Percentiles rank a stretch among this genome's conserved stretches.
phyloP scores from a whole-genome alignment of 2,329 filamentous ascomycete genomes.

The Colletotrichum sp. region DNA sequence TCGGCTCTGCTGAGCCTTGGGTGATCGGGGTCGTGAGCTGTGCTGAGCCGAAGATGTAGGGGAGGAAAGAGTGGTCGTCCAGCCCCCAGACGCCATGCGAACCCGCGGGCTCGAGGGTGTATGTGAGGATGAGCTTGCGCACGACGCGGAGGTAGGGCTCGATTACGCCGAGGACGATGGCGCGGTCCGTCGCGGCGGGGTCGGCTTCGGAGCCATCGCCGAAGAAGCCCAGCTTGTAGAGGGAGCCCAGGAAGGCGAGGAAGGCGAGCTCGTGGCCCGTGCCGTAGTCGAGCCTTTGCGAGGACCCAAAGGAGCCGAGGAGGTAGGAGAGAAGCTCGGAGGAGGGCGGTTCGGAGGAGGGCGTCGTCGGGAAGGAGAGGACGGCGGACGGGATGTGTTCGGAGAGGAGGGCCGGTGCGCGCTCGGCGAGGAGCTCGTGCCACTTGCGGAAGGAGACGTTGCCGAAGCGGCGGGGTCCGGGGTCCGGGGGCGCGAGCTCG shows the following conservation, averaged over 20 bases:
- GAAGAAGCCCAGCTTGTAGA: conserved; percentile 92
- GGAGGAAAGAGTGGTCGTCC: conserved; percentile 94
- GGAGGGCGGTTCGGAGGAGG: conserved; percentile 26
- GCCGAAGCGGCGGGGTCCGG: conserved; percentile 87
- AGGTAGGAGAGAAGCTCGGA: conserved; percentile 64
- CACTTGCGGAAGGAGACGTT: conserved; percentile 91
- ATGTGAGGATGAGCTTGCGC: conserved; percentile 83
- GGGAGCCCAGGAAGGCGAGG: conserved; percentile 83
- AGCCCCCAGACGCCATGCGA: conserved; percentile 98
- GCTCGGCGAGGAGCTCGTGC: conserved; percentile 72
- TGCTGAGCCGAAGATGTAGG: conserved; percentile 94
- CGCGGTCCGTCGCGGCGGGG: conserved; percentile 70
- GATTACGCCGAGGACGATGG: conserved; percentile 81
- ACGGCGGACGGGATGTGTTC: conserved; percentile 30
- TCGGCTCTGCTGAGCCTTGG: conserved; percentile 59
- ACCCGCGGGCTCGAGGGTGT: conserved; percentile 92
- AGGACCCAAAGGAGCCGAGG: conserved; percentile 84
- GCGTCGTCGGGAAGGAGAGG: conserved; percentile 23
- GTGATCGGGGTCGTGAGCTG: conserved; percentile 82
- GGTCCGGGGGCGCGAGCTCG: conserved; percentile 81
- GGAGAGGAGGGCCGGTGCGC: conserved; percentile 57
- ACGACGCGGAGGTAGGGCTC: conserved; percentile 87
- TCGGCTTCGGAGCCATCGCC: conserved; percentile 15
- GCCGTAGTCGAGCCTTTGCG: conserved; percentile 91
- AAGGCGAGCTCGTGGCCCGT: conserved; percentile 97